phyloP scores from a whole-genome alignment of 1,284 basidiomycete genomes.

The Tilletia setariae region DNA sequence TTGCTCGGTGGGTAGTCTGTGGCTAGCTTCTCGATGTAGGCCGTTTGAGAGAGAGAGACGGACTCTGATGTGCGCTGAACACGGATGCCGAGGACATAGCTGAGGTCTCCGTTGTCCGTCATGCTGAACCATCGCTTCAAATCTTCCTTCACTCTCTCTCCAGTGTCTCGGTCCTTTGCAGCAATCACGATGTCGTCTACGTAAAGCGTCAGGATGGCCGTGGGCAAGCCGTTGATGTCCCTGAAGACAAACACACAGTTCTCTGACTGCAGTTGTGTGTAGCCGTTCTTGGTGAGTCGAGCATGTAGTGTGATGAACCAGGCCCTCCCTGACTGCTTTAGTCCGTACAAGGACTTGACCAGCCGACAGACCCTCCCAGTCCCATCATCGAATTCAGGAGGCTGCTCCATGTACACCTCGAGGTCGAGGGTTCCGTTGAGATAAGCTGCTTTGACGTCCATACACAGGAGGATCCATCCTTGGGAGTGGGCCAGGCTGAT shows the following conservation, averaged over 20 bases:
- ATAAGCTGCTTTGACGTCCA: constrained; percentile 22
- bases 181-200: too few relatives aligned
- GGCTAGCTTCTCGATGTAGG: background rate
- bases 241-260: background rate
- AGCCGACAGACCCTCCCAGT: background rate
- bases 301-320: background rate
- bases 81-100: background rate
- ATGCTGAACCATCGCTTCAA: too few relatives aligned
- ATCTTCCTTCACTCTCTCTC: too few relatives aligned
- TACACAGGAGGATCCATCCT: constrained; percentile 19
- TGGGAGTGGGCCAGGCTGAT: constrained; percentile 18
- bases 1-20: background rate
- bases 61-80: background rate
- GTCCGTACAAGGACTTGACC: background rate
- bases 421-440: constrained; percentile 17
- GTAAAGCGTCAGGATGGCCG: background rate
- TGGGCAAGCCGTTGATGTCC: background rate
- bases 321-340: background rate
- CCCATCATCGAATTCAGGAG: background rate
- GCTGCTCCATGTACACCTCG: constrained; percentile 20
- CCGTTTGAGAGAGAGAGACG: background rate
- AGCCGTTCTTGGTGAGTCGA: background rate
- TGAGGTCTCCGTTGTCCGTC: background rate
- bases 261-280: background rate
- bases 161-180: too few relatives aligned